A percentile compares a stretch with the other conserved stretches of the same genome.
These are phyloP conservation scores for Tremellales sp. DNA, from an alignment of 1,284 basidiomycete genomes.

Conservation along the genomic window DNA sequence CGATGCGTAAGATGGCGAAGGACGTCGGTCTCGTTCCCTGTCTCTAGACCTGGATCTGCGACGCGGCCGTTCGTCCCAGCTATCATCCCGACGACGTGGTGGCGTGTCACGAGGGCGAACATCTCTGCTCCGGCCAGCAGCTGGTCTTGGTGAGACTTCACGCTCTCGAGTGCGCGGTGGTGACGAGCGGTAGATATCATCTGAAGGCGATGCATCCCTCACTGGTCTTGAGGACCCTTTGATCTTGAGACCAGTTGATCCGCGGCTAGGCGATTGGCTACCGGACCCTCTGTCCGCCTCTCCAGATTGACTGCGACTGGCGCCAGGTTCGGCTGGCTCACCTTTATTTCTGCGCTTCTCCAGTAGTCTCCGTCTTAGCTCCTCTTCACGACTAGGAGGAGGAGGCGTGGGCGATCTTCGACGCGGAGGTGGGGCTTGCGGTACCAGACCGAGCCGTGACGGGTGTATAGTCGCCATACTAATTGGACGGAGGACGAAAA, in stretches of 20 bases:
- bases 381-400: conserved; percentile 14
- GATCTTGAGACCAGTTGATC: neutral
- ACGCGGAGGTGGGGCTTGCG: conserved; percentile 7
- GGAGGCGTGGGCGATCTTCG: conserved; percentile 8
- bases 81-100: neutral
- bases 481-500: too few relatives aligned
- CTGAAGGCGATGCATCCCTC: neutral
- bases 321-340: conserved; percentile 1
- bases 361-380: conserved; percentile 15
- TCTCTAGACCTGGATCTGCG: conserved; percentile 6
- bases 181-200: neutral
- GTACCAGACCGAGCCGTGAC: conserved; percentile 30
- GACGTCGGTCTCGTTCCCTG: conserved; percentile 1
- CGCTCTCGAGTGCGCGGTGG: neutral
- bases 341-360: conserved; percentile 6
- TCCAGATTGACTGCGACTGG: neutral
- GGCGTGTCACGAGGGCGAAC: neutral
- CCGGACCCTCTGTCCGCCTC: conserved; percentile 7
- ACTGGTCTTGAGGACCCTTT: neutral
- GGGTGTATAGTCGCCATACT: conserved; percentile 39
- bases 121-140: neutral
- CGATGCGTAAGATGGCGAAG: conserved; percentile 4
- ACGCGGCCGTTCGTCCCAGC: conserved; percentile 7
- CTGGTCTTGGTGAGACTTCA: too few relatives aligned
- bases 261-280: too few relatives aligned